Base-by-base conservation (phyloP, 2,329 filamentous ascomycete genomes). In the Apiospora pterosperma region DNA sequence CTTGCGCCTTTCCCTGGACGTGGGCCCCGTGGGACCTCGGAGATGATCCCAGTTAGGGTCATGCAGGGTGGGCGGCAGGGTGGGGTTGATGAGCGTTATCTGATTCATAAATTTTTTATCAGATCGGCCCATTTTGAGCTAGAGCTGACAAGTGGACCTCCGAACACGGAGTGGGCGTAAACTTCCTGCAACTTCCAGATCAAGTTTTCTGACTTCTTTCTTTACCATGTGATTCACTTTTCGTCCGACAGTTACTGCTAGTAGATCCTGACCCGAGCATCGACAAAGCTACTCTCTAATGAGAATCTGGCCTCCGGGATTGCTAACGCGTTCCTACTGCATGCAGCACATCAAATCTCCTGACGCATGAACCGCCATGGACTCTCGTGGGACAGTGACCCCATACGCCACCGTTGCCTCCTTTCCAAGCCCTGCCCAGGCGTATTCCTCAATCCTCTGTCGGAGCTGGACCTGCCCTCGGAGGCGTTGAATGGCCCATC, bases 101-200 rank as follows among this genome's bases (percentile, higher is more conserved):
- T 55, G 48, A 55, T 55, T 55, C 25, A 55, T 55, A 55, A 55
- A 55, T 34, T 34, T 55, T 55, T 55, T 55, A 55, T 55, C 48
- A 55, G 48, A 55, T 55, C 48, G 48, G 28, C 48, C 48, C 48
- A 55, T 55, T 34, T 12, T 55, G 28, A 55, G 48, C 48, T 34
- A 55, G 34, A 19, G 6, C 16, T 1, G 21, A 28, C 11, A n/a
- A 34, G 48, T 55, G 48, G 48, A 55, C 16, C 48, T 34, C 48
- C 28, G 48, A 55, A 19, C 28, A 7, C 48, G 48, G 48, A 21
- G 48, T 55, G 48, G 28, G 8, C 48, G 19, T 12, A 19, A 19
- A 10, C 14, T 52, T 52, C 25, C 48, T 34, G 28, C 8, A 23
- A 28, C 12, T n/a, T n/a, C 10, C 16, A 14, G 14, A 34, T 7